A percentile compares a stretch with the other conserved stretches of the same genome.
Conservation (phyloP, 306 rosid species). For the Herpetospermum pedunculosum region DNA sequence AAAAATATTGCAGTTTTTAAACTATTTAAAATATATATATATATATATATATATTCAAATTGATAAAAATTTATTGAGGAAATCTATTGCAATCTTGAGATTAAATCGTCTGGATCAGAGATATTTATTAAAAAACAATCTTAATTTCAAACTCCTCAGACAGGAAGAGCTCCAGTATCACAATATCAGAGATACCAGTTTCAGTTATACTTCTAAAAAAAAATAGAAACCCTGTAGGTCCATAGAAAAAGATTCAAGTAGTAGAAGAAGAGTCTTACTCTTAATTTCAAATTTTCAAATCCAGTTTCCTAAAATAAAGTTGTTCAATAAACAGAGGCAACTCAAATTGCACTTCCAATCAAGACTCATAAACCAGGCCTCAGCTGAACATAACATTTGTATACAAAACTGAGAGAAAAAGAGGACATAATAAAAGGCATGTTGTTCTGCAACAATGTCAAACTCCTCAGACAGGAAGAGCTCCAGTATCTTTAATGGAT, state of each 20-base stretch:
- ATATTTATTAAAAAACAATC: no score
- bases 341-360: not conserved
- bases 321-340: not conserved
- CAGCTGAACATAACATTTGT: not conserved
- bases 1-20: no score
- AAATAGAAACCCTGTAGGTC: not conserved
- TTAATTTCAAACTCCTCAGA: not conserved
- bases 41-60: no score
- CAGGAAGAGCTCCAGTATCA: not conserved
- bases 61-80: no score
- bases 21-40: no score
- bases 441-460: not conserved
- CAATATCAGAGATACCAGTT: no score
- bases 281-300: not conserved
- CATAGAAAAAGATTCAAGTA: not conserved
- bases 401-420: not conserved
- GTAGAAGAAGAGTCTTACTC: no score
- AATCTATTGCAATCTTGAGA: no score
- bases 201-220: not conserved
- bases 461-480: not conserved
- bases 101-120: no score
- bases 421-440: not conserved
- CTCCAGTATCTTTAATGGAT: slow-evolving; percentile 1
- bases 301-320: not conserved
- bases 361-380: not conserved